Percentiles rank a stretch among this genome's conserved stretches.
These are phyloP conservation scores for Chytridium lagenaria DNA, from an alignment of 371 early-diverging fungal genomes.

Conservation along the genomic window DNA sequence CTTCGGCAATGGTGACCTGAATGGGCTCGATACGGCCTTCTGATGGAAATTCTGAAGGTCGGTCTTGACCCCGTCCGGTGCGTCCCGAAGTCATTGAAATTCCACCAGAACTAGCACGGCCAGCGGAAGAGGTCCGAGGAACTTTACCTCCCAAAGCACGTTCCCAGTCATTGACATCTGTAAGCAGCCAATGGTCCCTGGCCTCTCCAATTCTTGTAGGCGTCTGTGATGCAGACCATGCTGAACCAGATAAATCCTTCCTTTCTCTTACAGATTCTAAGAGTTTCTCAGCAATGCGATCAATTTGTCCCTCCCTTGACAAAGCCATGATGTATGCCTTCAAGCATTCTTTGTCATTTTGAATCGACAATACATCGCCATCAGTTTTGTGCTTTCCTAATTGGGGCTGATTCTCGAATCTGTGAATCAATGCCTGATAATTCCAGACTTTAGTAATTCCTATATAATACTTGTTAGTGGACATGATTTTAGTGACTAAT, in stretches of 20 bases:
- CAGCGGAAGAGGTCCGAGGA: background rate
- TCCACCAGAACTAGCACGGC: background rate
- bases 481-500: background rate
- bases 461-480: conserved; percentile 28
- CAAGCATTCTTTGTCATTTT: conserved; percentile 47
- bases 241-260: background rate
- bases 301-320: conserved; percentile 42
- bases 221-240: background rate
- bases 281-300: conserved; percentile 33
- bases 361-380: conserved; percentile 38
- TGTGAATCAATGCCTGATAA: conserved; percentile 38
- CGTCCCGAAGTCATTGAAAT: background rate
- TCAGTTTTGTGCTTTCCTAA: conserved; percentile 26
- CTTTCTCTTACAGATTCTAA: background rate
- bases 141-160: conserved; percentile 27
- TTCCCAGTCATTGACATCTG: conserved; percentile 41
- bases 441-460: conserved; percentile 69
- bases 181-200: conserved; percentile 40
- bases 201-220: conserved; percentile 18
- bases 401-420: conserved; percentile 56
- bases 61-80: background rate
- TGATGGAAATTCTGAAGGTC: background rate
- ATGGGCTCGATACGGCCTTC: conserved; percentile 41
- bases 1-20: conserved; percentile 57
- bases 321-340: conserved; percentile 47